phyloP scores from a whole-genome alignment of 306 rosid genomes.

The Hippophae tibetana region DNA sequence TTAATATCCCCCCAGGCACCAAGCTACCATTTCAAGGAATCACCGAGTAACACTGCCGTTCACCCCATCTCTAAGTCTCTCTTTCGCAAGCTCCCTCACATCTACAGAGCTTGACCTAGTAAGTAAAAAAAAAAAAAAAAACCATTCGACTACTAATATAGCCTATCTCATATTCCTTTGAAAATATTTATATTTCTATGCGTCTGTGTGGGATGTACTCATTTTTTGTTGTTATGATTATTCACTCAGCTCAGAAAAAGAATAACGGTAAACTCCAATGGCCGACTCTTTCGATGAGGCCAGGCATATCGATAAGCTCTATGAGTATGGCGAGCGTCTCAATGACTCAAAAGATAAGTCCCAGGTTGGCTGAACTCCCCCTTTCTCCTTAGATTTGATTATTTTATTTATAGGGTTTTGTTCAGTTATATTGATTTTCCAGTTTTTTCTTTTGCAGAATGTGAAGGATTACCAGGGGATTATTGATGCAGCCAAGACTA shows the following conservation, averaged over 20 bases:
- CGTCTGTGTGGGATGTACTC: slow-evolving; percentile 10
- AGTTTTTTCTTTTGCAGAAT: slow-evolving; percentile 30
- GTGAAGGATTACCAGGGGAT: slow-evolving; percentile 75
- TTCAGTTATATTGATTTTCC: slow-evolving; percentile 2
- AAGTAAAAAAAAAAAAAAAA: no score
- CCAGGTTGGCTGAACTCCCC: slow-evolving; percentile 34
- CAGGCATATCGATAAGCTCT: slow-evolving; percentile 71
- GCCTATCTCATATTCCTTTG: neutral
- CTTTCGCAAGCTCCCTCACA: no score
- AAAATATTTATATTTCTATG: slow-evolving; percentile 5
- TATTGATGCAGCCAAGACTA: slow-evolving; percentile 73
- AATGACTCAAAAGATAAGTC: slow-evolving; percentile 79
- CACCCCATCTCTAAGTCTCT: no score
- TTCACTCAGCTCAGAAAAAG: slow-evolving; percentile 18
- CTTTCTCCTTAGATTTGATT: slow-evolving; percentile 19
- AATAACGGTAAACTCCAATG: slow-evolving; percentile 26
- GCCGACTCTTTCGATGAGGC: slow-evolving; percentile 63
- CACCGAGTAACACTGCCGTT: no score
- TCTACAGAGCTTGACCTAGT: no score
- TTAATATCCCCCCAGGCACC: no score
- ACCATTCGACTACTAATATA: neutral
- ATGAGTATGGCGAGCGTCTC: slow-evolving; percentile 85
- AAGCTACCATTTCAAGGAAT: no score
- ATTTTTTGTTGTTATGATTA: slow-evolving; percentile 17
- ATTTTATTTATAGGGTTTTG: neutral